Conservation (phyloP, 352 stramenopile species). For the Phytophthora tentaculata region DNA sequence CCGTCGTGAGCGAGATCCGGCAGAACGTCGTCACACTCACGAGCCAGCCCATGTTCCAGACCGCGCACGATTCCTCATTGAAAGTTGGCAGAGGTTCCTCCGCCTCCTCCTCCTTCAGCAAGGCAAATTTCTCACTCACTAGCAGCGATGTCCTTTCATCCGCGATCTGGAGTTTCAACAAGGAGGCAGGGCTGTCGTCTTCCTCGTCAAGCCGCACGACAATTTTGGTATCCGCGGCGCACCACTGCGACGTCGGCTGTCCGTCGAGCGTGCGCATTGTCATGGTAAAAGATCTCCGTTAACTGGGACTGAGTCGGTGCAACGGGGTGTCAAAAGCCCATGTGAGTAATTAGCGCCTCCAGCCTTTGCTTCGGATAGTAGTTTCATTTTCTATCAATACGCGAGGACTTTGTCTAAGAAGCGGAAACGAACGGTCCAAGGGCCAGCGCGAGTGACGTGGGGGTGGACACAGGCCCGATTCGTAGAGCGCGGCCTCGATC, state of each 20-base stretch:
- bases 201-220: conserved; percentile 22
- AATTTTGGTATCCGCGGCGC: background rate
- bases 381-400: conserved; percentile 31
- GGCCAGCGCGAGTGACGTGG: conserved; percentile 17
- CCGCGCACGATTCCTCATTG: conserved; percentile 61
- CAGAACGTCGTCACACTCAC: conserved; percentile 86
- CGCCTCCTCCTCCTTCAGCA: conserved; percentile 28
- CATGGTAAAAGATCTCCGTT: background rate
- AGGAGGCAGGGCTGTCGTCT: background rate
- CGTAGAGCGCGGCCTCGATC: conserved; percentile 17
- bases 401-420: conserved; percentile 7
- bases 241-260: conserved; percentile 22
- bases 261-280: conserved; percentile 8
- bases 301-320: background rate
- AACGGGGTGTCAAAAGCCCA: conserved; percentile 18
- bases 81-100: conserved; percentile 39
- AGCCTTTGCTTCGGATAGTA: conserved; percentile 2
- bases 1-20: conserved; percentile 77
- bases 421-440: conserved; percentile 21
- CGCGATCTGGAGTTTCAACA: conserved; percentile 11
- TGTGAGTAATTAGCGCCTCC: conserved; percentile 13
- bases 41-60: conserved; percentile 87
- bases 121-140: conserved; percentile 12
- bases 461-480: conserved; percentile 13
- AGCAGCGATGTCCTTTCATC: conserved; percentile 31